Evolutionary conservation across 1,284 basidiomycete genomes (phyloP), one percentile per base, ranked within the genome.

Genomic region (Naganishia sp.): DNA sequence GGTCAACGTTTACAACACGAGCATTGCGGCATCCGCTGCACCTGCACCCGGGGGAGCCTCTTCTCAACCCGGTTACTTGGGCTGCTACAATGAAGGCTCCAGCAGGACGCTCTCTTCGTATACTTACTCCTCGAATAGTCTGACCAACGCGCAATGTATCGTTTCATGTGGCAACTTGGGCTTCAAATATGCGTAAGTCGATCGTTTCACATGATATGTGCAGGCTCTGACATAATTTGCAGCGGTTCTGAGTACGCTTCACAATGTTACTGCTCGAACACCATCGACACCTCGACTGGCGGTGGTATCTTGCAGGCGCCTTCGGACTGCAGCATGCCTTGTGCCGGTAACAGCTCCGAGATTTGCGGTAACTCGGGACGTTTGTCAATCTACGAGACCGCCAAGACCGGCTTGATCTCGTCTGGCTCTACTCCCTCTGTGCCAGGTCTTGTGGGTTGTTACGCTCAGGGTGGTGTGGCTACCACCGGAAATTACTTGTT

Each of bases 281-380:
- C 45, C 5, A 61, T 61, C 57, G 72, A 70, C 32, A 70, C 70
- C 61, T 58, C 61, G 10, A 53, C 70, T 13, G 58, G 46, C 31
- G 70, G 68, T 51, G 58, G 58, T 51, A 61, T 61, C 49, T 42
- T 61, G 35, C 39, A 41, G 57, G 63, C 63, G 51, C 62, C 56
- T 0, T 25, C 67, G 2, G 47, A 54, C 17, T 68, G 67, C 54
- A 15, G 45, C 3, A 52, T 53, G 43, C 39, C 67, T 18, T 78
- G 76, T 58, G 70, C 72, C 2, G 76, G 76, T 25, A 71, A 75
- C 60, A 56, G 68, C n/a, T 60, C 67, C 5, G 56, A 73, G 46
- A 72, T 63, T 5, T 77, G 76, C 63, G 76, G 76, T 32, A 71
- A 65, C 9, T 43, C 39, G n/a, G 69, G 70, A 53, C 53, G 67